These are phyloP conservation scores for Peniophora sp. DNA, from an alignment of 1,284 basidiomycete species.

Conservation along the genomic window DNA sequence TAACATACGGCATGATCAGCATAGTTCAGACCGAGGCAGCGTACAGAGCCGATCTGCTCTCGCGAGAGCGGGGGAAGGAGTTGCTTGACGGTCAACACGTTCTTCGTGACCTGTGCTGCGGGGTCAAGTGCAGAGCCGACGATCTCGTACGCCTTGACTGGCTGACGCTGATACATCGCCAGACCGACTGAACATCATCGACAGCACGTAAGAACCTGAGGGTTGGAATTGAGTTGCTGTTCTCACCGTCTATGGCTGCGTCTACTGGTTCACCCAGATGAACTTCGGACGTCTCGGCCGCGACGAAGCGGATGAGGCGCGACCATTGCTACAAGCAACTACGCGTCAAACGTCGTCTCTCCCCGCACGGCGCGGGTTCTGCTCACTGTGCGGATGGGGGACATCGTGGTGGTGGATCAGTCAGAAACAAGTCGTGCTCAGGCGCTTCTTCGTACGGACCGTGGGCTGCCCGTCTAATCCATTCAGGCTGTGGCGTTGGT, in stretches of 20 bases:
- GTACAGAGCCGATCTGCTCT: conserved; percentile 58
- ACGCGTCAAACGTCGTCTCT: neutral
- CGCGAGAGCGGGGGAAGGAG: conserved; percentile 65
- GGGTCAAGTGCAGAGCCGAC: conserved; percentile 59
- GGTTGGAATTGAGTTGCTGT: neutral
- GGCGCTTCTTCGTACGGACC: no score
- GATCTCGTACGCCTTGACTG: conserved; percentile 64
- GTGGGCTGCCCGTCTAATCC: no score
- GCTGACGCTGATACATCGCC: conserved; percentile 42
- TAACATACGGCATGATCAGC: conserved; percentile 65
- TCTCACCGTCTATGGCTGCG: conserved; percentile 51
- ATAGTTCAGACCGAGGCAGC: conserved; percentile 79
- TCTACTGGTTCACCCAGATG: conserved; percentile 77
- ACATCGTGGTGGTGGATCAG: conserved; percentile 28
- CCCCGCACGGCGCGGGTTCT: neutral
- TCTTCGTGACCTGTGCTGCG: conserved; percentile 51
- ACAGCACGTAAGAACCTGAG: neutral
- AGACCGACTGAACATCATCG: conserved; percentile 49
- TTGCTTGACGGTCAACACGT: conserved; percentile 57
- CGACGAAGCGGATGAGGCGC: conserved; percentile 77
- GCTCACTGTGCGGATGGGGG: conserved; percentile 53
- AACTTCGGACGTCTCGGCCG: conserved; percentile 63
- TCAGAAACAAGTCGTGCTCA: neutral
- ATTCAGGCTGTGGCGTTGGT: no score
- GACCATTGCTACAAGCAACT: conserved; percentile 53